phyloP scores from a whole-genome alignment of 2,329 filamentous ascomycete species.

The Ophiostoma sp. region DNA sequence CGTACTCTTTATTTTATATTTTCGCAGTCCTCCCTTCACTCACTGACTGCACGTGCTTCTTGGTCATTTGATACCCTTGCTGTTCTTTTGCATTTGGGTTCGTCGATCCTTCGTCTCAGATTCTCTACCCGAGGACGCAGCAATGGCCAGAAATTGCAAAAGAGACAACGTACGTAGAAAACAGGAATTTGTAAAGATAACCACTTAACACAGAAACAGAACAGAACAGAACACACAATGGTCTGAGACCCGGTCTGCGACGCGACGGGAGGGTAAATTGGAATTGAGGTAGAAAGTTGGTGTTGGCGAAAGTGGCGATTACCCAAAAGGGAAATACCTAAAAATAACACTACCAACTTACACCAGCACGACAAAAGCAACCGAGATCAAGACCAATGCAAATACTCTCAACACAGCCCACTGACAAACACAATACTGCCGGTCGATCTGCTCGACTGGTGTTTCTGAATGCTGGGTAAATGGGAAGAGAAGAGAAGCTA shows the following conservation, averaged over 20 bases:
- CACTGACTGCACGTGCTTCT: background rate
- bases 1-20: background rate
- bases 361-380: background rate
- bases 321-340: constrained; percentile 3
- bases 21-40: background rate
- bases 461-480: background rate
- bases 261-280: background rate
- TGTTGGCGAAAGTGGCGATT: background rate
- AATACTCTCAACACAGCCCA: background rate
- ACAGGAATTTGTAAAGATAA: background rate
- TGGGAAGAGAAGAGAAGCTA: background rate
- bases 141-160: background rate
- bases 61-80: background rate
- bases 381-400: background rate
- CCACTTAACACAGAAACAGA: background rate
- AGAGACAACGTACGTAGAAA: background rate
- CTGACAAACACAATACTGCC: background rate
- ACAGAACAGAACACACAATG: background rate
- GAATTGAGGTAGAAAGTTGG: too few species aligned
- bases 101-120: constrained; percentile 12
- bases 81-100: background rate
- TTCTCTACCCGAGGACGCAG: background rate
- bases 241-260: constrained; percentile 13
- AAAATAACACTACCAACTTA: constrained; percentile 3
- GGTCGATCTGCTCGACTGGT: background rate